Evolutionary conservation across 2,329 filamentous ascomycete genomes (phyloP).

Genomic region (Microsporum audouinii): DNA sequence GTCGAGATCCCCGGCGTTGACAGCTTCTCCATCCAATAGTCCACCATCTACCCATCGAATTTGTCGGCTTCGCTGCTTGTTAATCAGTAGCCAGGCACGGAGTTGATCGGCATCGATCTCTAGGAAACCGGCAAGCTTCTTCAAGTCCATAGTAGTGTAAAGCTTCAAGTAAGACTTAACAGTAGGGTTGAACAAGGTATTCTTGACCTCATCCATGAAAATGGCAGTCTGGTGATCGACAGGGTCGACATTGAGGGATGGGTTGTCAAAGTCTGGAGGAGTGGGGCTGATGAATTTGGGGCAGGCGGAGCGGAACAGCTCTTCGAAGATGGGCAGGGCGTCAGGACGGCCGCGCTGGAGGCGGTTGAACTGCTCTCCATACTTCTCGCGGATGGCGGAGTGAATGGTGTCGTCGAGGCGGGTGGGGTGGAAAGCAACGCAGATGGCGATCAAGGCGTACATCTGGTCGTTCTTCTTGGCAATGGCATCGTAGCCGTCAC

Average conservation of each 20-base stretch:
- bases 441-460: constrained; percentile 98
- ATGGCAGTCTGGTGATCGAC: constrained; percentile 93
- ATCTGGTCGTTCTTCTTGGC: constrained; percentile 99
- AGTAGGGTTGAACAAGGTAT: constrained; percentile 94
- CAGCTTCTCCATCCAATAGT: constrained; percentile 79
- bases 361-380: constrained; percentile 93
- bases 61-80: constrained; percentile 97
- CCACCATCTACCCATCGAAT: constrained; percentile 86
- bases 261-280: constrained; percentile 94
- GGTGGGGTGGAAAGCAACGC: constrained; percentile 94
- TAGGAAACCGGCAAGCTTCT: constrained; percentile 94
- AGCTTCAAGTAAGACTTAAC: constrained; percentile 98
- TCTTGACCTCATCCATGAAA: constrained; percentile 99
- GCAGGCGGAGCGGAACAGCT: constrained; percentile 95
- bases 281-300: constrained; percentile 99
- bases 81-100: constrained; percentile 84
- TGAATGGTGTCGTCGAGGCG: constrained; percentile 98
- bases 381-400: constrained; percentile 95
- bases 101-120: constrained; percentile 95
- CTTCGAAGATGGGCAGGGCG: constrained; percentile 90
- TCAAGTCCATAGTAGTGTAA: constrained; percentile 98
- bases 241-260: constrained; percentile 88
- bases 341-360: constrained; percentile 94
- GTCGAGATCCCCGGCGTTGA: constrained; percentile 90
- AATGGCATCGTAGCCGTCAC: constrained; percentile 80